phyloP scores from a whole-genome alignment of 139 green algal genomes.

The Monoraphidium neglectum region DNA sequence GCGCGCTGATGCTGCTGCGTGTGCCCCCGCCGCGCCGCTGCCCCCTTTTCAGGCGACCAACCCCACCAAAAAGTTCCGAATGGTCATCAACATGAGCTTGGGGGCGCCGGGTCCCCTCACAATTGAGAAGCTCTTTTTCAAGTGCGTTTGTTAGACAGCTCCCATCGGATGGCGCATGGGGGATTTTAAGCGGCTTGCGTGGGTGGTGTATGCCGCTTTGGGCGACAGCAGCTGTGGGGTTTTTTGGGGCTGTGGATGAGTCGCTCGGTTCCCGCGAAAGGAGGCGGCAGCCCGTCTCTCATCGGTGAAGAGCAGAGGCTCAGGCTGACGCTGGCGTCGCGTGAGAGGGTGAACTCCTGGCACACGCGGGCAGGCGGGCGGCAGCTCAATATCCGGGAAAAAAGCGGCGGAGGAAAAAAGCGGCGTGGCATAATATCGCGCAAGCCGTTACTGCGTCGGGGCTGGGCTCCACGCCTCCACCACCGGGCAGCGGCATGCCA shows the following conservation, averaged over 20 bases:
- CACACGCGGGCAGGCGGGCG: background rate
- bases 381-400: background rate
- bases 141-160: constrained; percentile 9
- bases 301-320: too few relatives aligned
- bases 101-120: constrained; percentile 25
- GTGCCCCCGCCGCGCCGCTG: background rate
- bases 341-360: too few relatives aligned
- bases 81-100: constrained; percentile 32
- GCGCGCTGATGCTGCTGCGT: background rate
- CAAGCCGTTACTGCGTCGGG: background rate
- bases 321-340: too few relatives aligned
- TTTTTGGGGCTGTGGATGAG: too few relatives aligned
- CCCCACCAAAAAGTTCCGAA: constrained; percentile 15
- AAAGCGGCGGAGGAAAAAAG: background rate
- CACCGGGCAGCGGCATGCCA: too few relatives aligned
- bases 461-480: too few relatives aligned
- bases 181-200: too few relatives aligned
- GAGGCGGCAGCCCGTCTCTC: too few relatives aligned
- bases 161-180: too few relatives aligned
- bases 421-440: background rate
- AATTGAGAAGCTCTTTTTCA: constrained; percentile 29
- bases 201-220: too few relatives aligned
- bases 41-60: background rate
- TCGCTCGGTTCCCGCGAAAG: too few relatives aligned
- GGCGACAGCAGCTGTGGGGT: too few relatives aligned